A percentile compares a stretch with the other conserved stretches of the same genome.
phyloP scores from a whole-genome alignment of 78 protist species.

The Abeoforma whisleri region DNA sequence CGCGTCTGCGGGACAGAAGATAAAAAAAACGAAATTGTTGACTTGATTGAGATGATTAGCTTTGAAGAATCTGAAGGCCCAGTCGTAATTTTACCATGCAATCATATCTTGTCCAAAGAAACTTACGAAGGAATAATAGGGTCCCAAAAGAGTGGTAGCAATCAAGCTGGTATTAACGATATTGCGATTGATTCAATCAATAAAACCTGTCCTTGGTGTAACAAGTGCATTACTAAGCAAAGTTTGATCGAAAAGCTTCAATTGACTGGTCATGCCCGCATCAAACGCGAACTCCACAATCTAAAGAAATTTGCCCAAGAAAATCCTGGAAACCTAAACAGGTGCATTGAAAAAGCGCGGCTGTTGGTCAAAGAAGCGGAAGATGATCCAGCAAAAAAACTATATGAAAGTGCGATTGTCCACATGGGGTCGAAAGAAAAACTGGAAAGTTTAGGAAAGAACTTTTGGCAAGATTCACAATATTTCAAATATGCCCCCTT shows the following conservation, averaged over 20 bases:
- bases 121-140: background rate
- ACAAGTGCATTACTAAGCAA: background rate
- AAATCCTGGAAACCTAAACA: background rate
- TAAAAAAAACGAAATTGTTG: background rate
- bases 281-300: background rate
- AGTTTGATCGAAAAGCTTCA: background rate
- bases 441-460: background rate
- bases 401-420: background rate
- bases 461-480: background rate
- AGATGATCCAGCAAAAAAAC: background rate
- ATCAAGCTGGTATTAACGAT: background rate
- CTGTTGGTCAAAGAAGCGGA: background rate
- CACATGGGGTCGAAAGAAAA: background rate
- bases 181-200: background rate
- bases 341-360: background rate
- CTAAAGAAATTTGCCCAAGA: background rate
- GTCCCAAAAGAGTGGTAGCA: too few species aligned
- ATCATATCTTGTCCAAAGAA: background rate
- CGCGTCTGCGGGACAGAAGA: background rate
- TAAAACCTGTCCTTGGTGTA: background rate
- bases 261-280: background rate
- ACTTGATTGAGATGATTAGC: background rate
- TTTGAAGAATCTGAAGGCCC: background rate
- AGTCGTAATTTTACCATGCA: background rate
- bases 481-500: background rate